Base-by-base conservation (phyloP, 805 yeast genomes). In the Zygosaccharomyces kombuchaensis region DNA sequence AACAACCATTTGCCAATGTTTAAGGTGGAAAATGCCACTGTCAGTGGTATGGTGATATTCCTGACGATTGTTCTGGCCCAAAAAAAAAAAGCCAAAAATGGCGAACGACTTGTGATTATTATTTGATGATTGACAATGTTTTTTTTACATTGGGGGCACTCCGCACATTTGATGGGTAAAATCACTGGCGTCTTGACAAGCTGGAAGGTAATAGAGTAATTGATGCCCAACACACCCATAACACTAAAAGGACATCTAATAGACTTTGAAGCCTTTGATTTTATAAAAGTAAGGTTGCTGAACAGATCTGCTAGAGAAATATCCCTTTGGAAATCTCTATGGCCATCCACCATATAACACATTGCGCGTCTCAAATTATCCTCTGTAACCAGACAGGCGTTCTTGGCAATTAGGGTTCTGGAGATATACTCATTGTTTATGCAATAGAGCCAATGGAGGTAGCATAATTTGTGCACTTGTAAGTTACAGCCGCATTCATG, bases 401-500 rank as follows among this genome's bases (percentile, higher is more conserved):
- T 40, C 16, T 43, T 36, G 14, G 27, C 19, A 36, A 36, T 40
- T 25, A 45, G 35, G 17, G 39, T 44, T 14, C 41, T 47, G 6
- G 35, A 25, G 16, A 40, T 36, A 35, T 27, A 44, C 12, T 39
- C 22, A 25, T 58, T 37, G 53, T 53, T 52, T 25, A 52, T 32
- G 23, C 52, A 52, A 35, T 51, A 54, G 1, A 60, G 37, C 56
- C 59, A 53, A 32, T 42, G 52, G n/a, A 61, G 40, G 22, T 57
- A 58, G 34, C 67, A 62, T 16, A 41, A 16, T 36, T 59, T 59
- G 45, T 62, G 67, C 3, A 62, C 47, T 47, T 62, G 64, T 32
- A 62, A 47, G 30, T 62, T 55, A 36, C 67, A 62, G 17, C 62
- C 62, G 37, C 67, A 62, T n/a, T 46, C 41, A 46, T 62, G 67